These are phyloP conservation scores for Beauveria asiatica DNA, from an alignment of 2,329 filamentous ascomycete species.

Conservation along the genomic window DNA sequence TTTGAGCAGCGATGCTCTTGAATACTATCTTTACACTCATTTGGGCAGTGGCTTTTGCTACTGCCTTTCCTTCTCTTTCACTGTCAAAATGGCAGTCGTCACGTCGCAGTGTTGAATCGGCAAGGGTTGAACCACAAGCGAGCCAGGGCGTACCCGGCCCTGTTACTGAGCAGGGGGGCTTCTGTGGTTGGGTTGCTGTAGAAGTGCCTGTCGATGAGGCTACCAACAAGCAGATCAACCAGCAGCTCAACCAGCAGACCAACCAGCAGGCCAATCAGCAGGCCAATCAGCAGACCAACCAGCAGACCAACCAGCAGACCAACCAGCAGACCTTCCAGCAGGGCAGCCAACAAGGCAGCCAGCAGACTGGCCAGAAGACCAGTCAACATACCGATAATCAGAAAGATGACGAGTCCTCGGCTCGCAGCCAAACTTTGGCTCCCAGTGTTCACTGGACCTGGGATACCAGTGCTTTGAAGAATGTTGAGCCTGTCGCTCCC, in stretches of 20 bases:
- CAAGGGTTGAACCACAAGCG: neutral
- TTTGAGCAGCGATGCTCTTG: conserved; percentile 4
- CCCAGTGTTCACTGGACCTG: conserved; percentile 18
- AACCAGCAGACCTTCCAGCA: too few relatives aligned
- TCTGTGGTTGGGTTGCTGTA: neutral
- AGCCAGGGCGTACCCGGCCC: neutral
- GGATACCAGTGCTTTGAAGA: conserved; percentile 16
- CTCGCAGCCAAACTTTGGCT: neutral
- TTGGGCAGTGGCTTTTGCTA: neutral
- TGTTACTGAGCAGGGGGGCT: neutral
- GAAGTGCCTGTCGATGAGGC: neutral
- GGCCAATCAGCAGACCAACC: too few relatives aligned
- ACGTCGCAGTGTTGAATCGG: neutral
- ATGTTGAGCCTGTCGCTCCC: conserved; percentile 18
- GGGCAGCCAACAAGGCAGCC: neutral
- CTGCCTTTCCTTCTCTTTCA: conserved; percentile 5
- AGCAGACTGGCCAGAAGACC: neutral
- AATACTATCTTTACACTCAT: conserved; percentile 4
- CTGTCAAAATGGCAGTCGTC: neutral
- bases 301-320: neutral
- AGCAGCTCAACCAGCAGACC: neutral
- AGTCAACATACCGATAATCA: neutral
- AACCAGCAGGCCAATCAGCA: too few relatives aligned
- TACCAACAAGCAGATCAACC: neutral
- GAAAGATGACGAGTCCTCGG: neutral